A percentile compares a stretch with the other conserved stretches of the same genome.
Evolutionary conservation across 805 yeast species (phyloP).

Genomic region (Metschnikowia reukaufii): DNA sequence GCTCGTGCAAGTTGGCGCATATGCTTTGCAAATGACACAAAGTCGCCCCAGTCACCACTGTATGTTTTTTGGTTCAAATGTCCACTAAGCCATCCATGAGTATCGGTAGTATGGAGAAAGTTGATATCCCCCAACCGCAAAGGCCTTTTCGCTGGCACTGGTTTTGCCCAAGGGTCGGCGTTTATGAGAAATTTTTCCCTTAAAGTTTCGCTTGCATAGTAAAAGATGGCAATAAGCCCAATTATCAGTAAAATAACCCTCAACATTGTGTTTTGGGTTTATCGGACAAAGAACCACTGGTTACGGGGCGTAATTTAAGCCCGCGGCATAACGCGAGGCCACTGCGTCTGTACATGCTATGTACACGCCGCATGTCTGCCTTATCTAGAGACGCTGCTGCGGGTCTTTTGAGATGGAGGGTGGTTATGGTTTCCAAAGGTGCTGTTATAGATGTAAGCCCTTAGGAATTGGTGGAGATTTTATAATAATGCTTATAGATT

Average conservation of each 20-base stretch:
- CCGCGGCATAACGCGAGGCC: not conserved
- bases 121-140: slow-evolving; percentile 53
- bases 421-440: too few species aligned
- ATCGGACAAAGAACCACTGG: not conserved
- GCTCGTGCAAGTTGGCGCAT: slow-evolving; percentile 46
- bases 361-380: not conserved
- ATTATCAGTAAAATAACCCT: not conserved
- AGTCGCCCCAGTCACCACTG: slow-evolving; percentile 92
- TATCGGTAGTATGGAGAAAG: slow-evolving; percentile 92
- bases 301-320: not conserved
- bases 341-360: too few species aligned
- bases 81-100: slow-evolving; percentile 96
- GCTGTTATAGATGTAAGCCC: too few species aligned
- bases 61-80: slow-evolving; percentile 76
- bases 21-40: slow-evolving; percentile 61
- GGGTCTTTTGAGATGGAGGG: too few species aligned
- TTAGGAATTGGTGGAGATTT: too few species aligned
- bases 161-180: not conserved
- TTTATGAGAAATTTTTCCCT: not conserved
- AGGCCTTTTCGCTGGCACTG: slow-evolving; percentile 3
- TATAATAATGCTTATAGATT: too few species aligned
- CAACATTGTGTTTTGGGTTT: not conserved
- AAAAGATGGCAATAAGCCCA: not conserved
- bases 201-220: not conserved
- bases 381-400: not conserved